phyloP scores from a whole-genome alignment of 768 basidiomycete genomes.

The Collybiopsis confluens region DNA sequence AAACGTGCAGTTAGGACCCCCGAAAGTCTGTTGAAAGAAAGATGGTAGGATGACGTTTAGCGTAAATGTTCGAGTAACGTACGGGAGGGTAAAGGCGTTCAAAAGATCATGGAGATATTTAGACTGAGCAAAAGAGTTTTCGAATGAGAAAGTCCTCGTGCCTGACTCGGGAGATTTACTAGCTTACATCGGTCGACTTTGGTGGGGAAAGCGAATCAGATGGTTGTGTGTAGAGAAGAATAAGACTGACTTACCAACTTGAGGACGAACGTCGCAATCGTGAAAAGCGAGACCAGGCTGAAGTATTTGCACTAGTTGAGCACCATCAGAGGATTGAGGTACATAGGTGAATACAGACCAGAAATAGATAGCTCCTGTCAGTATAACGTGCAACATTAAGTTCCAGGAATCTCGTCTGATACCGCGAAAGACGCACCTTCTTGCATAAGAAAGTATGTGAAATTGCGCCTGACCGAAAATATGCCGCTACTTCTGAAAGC shows the following conservation, averaged over 20 bases:
- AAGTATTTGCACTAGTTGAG: not conserved
- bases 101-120: slow-evolving; percentile 7
- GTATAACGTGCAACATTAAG: too few relatives aligned
- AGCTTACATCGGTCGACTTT: not conserved
- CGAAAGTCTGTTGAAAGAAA: slow-evolving; percentile 12
- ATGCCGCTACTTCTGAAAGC: slow-evolving; percentile 6
- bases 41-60: not conserved
- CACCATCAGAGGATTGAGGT: not conserved
- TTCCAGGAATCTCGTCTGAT: not conserved
- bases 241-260: not conserved
- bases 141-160: not conserved
- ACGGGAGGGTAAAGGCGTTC: slow-evolving; percentile 8
- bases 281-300: slow-evolving; percentile 2
- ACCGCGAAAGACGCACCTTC: not conserved
- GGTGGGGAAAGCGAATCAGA: not conserved
- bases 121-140: not conserved
- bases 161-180: too few relatives aligned
- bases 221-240: not conserved
- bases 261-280: slow-evolving; percentile 2
- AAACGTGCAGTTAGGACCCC: slow-evolving; percentile 21
- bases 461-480: not conserved
- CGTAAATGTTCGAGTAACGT: not conserved
- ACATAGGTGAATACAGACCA: not conserved
- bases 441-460: slow-evolving; percentile 3
- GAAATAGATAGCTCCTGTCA: not conserved